Percentiles rank a stretch among this genome's conserved stretches.
phyloP scores from a whole-genome alignment of 306 rosid species.

The Medicago lupulina region DNA sequence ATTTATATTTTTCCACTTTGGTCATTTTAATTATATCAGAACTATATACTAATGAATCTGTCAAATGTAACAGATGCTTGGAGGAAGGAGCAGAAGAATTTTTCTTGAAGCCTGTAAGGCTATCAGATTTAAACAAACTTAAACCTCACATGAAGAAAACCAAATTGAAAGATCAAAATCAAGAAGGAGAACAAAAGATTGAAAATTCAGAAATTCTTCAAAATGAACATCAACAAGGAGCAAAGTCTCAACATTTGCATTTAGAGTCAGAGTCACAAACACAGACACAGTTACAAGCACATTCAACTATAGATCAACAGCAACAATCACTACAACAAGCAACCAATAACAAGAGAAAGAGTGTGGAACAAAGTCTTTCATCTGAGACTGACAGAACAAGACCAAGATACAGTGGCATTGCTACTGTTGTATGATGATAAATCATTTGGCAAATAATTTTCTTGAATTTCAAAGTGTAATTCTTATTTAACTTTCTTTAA shows the following conservation, averaged over 20 bases:
- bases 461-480: conserved; percentile 47
- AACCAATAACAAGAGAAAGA: conserved; percentile 78
- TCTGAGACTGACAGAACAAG: conserved; percentile 90
- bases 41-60: conserved; percentile 22
- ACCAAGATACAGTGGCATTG: conserved; percentile 79
- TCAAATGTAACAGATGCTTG: conserved; percentile 63
- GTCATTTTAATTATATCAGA: neutral
- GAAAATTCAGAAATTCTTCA: conserved; percentile 49
- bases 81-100: conserved; percentile 98
- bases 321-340: conserved; percentile 49
- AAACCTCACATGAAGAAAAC: conserved; percentile 78
- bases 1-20: neutral
- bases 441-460: conserved; percentile 42
- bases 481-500: conserved; percentile 36
- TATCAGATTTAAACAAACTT: conserved; percentile 72
- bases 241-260: conserved; percentile 8
- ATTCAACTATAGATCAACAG: conserved; percentile 45
- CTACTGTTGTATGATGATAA: conserved; percentile 72
- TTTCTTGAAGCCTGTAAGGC: conserved; percentile 89
- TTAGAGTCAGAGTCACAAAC: conserved; percentile 20
- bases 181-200: conserved; percentile 39
- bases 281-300: conserved; percentile 29
- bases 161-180: conserved; percentile 57
- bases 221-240: conserved; percentile 28
- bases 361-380: conserved; percentile 75